Evolutionary conservation across 495 filamentous ascomycete genomes (phyloP), one percentile per base, ranked within the genome.

Genomic region (Halenospora varia): DNA sequence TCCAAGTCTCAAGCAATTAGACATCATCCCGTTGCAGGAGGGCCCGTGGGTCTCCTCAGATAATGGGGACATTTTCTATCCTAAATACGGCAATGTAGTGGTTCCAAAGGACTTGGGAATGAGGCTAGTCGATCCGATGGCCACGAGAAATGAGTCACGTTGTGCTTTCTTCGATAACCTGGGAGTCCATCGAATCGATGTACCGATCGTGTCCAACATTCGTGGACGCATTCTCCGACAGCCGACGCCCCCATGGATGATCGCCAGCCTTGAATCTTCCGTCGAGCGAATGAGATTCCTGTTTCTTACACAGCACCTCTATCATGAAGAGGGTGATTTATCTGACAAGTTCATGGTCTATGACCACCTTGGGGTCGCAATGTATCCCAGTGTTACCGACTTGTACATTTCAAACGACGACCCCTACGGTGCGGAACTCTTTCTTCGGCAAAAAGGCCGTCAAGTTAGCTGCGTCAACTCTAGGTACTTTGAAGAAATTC

Each of bases 261-360:
- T 35, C 29, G 29, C 13, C 29, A 35, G 13, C 29, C 29, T 63
- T 10, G 10, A 58, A 46, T 20, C 35, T 17, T 71, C 69, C 3
- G 52, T 57, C 3, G 29, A 52, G 29, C 64, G 68, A 49, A 59
- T 75, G 41, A 54, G 45, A 17, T 73, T 66, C 48, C 63, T 75
- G 3, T 75, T 71, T 45, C 51, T 66, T 42, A 69, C 68, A 4
- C 59, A 61, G 15, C 50, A 56, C 20, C 48, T 49, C 17, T 39
- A 48, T 4, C 19, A 39, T 23, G 11, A 39, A 26, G 1, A 11
- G 18, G 20, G 20, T 11, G 55, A 57, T 35, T 29, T 57, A 41
- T 52, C 50, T 2, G 26, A 52, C 20, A 22, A 53, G 18, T 25
- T 68, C 15, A 23, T 45, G 44, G 52, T 68, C 35, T 55, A 44